These are phyloP conservation scores for Chrysoporthe cubensis DNA, from an alignment of 2,329 filamentous ascomycete genomes.

Conservation along the genomic window DNA sequence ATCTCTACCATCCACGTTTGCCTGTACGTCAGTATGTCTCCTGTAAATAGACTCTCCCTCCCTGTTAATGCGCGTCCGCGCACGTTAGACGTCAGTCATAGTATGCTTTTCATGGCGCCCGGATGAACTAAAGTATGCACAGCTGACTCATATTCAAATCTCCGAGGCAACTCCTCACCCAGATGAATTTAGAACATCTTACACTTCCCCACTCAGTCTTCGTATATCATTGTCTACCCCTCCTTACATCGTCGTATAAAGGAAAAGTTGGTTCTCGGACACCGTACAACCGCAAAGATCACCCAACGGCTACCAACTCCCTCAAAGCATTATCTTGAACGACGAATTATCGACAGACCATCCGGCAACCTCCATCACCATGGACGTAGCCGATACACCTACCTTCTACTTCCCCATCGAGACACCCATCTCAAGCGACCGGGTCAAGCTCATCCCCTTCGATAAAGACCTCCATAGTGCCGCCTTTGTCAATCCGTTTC, in stretches of 20 bases:
- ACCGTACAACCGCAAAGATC: too few species aligned
- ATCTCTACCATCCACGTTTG: background rate
- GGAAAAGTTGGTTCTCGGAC: too few species aligned
- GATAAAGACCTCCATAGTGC: conserved; percentile 30
- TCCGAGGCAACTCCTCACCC: too few species aligned
- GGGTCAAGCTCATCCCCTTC: conserved; percentile 31
- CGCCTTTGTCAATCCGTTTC: conserved; percentile 19
- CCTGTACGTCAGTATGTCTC: background rate
- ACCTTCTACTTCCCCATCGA: conserved; percentile 25
- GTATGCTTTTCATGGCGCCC: background rate
- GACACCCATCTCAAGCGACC: conserved; percentile 31
- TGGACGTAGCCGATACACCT: background rate
- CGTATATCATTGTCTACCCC: too few species aligned
- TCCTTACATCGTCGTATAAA: too few species aligned
- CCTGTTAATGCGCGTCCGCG: background rate
- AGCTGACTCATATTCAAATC: background rate
- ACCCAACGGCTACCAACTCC: too few species aligned
- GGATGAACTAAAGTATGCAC: background rate
- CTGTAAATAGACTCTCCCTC: background rate
- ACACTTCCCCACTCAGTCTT: too few species aligned
- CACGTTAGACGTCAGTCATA: background rate
- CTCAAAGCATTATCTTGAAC: too few species aligned
- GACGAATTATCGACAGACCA: background rate
- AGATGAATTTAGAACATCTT: too few species aligned
- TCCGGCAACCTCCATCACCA: background rate